Conservation (phyloP, 2,329 filamentous ascomycete genomes). For the Immersiporthe knoxdaviesiana region DNA sequence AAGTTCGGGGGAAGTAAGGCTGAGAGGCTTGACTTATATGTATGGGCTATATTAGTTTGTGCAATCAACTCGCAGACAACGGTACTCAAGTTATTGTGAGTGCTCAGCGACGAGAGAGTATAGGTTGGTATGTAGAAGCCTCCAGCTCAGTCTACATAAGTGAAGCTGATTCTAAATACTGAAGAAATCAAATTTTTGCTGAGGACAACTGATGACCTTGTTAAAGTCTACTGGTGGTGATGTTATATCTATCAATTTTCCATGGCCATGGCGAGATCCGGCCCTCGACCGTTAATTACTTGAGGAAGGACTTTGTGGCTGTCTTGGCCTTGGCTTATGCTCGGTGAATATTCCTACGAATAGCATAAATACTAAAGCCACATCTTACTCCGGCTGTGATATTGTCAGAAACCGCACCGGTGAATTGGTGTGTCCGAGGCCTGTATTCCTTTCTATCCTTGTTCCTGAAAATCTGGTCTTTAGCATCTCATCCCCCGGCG, state of each 20-base stretch:
- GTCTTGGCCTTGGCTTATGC: not conserved
- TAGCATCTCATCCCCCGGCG: too few relatives aligned
- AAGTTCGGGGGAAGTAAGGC: not conserved
- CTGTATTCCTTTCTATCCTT: not conserved
- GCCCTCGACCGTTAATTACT: not conserved
- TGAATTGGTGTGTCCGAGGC: not conserved
- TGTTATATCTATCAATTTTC: not conserved
- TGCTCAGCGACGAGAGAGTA: not conserved
- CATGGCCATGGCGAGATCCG: too few relatives aligned
- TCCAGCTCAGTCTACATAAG: too few relatives aligned
- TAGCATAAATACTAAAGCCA: not conserved
- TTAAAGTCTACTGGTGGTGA: not conserved
- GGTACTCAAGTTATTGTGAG: not conserved
- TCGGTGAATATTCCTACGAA: not conserved
- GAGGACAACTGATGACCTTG: not conserved
- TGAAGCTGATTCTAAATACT: too few relatives aligned
- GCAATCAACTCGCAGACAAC: too few relatives aligned
- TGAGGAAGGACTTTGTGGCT: too few relatives aligned
- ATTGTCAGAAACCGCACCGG: not conserved
- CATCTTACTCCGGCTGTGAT: not conserved
- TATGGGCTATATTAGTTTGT: not conserved
- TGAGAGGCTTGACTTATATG: not conserved
- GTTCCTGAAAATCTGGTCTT: too few relatives aligned
- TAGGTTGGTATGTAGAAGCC: too few relatives aligned
- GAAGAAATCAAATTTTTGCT: not conserved